Evolutionary conservation across 441 rosid species (phyloP).

Genomic region (Euphorbia celastroides): DNA sequence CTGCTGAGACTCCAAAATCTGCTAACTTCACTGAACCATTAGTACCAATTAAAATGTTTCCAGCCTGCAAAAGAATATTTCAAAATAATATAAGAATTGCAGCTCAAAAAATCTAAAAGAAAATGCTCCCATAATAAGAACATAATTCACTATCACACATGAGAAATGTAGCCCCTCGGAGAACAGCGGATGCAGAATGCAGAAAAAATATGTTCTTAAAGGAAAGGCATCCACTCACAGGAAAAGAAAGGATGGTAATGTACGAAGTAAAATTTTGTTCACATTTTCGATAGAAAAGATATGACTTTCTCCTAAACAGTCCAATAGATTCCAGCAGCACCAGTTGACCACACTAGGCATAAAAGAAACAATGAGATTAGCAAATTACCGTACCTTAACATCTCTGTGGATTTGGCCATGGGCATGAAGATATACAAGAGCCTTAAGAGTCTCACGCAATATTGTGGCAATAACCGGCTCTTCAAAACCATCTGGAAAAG

Average conservation of each 20-base stretch:
- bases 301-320: conserved; percentile 6
- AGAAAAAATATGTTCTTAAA: neutral
- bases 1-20: conserved; percentile 94
- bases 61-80: conserved; percentile 59
- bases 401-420: conserved; percentile 98
- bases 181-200: neutral
- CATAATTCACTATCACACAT: neutral
- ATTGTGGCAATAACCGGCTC: conserved; percentile 87
- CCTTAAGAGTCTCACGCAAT: conserved; percentile 88
- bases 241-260: neutral
- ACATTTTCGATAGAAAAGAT: neutral
- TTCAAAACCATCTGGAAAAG: conserved; percentile 88
- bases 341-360: neutral
- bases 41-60: conserved; percentile 74
- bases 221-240: neutral
- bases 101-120: neutral
- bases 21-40: conserved; percentile 87
- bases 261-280: neutral
- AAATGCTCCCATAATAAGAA: conserved; percentile 6
- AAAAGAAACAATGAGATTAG: neutral
- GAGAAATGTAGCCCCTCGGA: neutral
- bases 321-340: conserved; percentile 8
- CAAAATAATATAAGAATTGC: conserved; percentile 16
- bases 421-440: conserved; percentile 93
- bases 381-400: conserved; percentile 61